Evolutionary conservation across 106 monocot species (phyloP), one percentile per base, ranked within the genome.

Genomic region (Ottelia alismoides): DNA sequence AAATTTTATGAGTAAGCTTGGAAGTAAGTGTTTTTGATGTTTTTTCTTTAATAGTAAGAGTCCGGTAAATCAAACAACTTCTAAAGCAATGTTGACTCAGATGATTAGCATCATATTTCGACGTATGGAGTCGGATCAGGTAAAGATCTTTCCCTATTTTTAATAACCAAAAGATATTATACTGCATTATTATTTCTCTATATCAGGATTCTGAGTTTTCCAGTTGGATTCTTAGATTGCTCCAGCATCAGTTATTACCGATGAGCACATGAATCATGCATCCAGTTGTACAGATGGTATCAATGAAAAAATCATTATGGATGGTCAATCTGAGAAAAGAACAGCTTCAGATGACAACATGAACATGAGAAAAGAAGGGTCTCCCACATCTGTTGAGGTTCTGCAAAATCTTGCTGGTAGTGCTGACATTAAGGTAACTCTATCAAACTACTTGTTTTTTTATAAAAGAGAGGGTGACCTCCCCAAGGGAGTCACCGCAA

Each of bases 11-110:
- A 3, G n/a, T 53, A 53, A 26, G 47, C 27, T 24, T 23, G 49
- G 26, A 31, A 63, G 22, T 45, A 30, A 56, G 21, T 44, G 6
- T 23, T 52, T 22, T 2, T 65, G 43, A n/a, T n/a, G n/a, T n/a
- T n/a, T 32, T 73, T 28, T 17, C 48, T 63, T 14, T 49, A 57
- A 22, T 61, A 96, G 94, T 65, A 96, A 96, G 81, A 96, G 78
- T 63, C 84, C 81, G 49, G 65, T 96, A 51, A 96, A 96, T 71
- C 94, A 88, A 72, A 81, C 78, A 52, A 96, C 94, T 40, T 80
- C 94, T 48, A 96, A 81, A 58, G 94, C 94, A 61, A 96, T 88
- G 88, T 58, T 96, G 70, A 96, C 88, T 49, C 94, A 96, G 63
- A 96, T 88, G 78, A 84, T 96, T 50, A 96, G 81, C 57, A 88